Base-by-base conservation (phyloP, 192 early-diverging fungal species). In the Helicostylum pulchrum region DNA sequence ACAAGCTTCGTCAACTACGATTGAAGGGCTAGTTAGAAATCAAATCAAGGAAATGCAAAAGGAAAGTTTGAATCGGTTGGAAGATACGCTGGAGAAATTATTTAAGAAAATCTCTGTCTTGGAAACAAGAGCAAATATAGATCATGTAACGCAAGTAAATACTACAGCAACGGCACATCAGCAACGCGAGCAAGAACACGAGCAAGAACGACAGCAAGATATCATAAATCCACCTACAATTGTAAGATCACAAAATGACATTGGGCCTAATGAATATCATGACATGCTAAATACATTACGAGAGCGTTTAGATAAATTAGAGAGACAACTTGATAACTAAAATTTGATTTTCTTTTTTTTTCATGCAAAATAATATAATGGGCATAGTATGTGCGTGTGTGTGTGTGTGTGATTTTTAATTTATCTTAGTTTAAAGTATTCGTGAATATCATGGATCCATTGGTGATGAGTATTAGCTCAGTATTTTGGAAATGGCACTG, bases 31-130 rank as follows among this genome's bases (percentile, higher is more conserved):
- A 39, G 88, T 93, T 11, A 76, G 85, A 14, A 74, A 75, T 8
- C 88, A 90, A 59, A 83, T 93, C 58, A 73, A 88, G 44, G 89
- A 92, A 53, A 81, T 90, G 74, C 87, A 92, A 64, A 77, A 87
- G 77, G 70, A 77, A 47, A 50, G 83, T 61, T 63, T 80, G 70
- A 73, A 69, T 39, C 68, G 80, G 70, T 73, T 78, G 71, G 73
- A 81, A 62, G 46, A 75, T 61, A 61, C 65, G 61, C 58, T 74
- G 76, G 66, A 79, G 10, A 47, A 62, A 8, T 20, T 73, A n/a
- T 31, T 47, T 4, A 54, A 67, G 32, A 34, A 65, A 10, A 34
- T 73, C 1, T 32, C 30, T 6, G 36, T 45, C 19, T 49, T 73
- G 31, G 71, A 73, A 12, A 31, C 15, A 3, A 36, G 36, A 5